Base-by-base conservation (phyloP, 306 rosid species). In the Vicia sativa region DNA sequence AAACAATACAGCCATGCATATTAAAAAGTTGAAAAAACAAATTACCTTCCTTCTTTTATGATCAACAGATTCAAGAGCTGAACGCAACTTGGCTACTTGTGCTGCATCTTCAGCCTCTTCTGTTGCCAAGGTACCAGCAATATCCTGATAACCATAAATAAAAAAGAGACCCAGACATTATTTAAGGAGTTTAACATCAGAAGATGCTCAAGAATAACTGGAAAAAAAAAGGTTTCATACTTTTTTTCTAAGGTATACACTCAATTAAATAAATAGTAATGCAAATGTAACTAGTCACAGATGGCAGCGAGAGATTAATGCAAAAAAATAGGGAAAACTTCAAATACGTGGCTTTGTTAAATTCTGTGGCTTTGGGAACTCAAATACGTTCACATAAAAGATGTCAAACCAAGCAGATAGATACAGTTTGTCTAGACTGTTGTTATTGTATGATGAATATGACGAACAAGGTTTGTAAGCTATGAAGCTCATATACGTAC, bases 51-150 rank as follows among this genome's bases (percentile, higher is more conserved):
- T 90, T 86, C 97, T 85, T 82, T 93, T 93, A 77, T 93, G 98
- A 80, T 90, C 97, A 76, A 93, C 98, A 23, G 97, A 90, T 77
- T 93, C 98, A 19, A 93, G 95, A 72, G 98, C 98, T 34, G 98
- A 93, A 58, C 95, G 96, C 74, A 93, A 64, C 82, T 93, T 93
- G 0, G 90, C 86, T 42, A 93, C 98, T 79, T 86, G 98, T 58
- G 95, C 82, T 41, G 84, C 85, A 73, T 90, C 91, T 68, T 86
- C 96, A 43, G 97, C 98, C 74, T 80, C 89, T 81, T 93, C 98
- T 28, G 89, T 85, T 7, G 98, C 96, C 89, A 93, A 86, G 65
- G 98, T 93, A 62, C 98, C 98, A 65, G 98, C 96, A 88, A 90
- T 90, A 80, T 93, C 98, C 98, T 93, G 84, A 72, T 57, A 75